A percentile compares a stretch with the other conserved stretches of the same genome.
phyloP scores from a whole-genome alignment of 768 basidiomycete species.

The Suillus clintonianus region DNA sequence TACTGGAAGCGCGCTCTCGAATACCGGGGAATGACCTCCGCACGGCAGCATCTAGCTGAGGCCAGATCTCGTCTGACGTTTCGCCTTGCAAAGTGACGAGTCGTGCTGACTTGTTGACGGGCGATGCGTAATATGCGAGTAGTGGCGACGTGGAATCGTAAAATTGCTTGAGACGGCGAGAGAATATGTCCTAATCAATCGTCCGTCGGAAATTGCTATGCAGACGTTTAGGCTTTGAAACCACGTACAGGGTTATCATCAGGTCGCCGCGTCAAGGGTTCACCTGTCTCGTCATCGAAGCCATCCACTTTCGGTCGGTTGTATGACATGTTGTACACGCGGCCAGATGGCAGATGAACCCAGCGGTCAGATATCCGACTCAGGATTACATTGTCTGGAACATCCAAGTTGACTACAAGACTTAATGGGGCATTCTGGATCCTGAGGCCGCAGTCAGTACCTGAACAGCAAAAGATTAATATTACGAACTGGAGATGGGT shows the following conservation, averaged over 20 bases:
- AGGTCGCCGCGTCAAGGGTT: conserved; percentile 82
- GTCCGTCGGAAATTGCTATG: conserved; percentile 5
- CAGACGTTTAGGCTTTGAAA: not conserved
- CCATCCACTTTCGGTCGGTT: conserved; percentile 82
- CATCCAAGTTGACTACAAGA: conserved; percentile 83
- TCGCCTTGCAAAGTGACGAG: conserved; percentile 64
- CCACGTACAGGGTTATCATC: conserved; percentile 84
- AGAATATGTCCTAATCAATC: conserved; percentile 66
- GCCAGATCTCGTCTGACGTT: conserved; percentile 92
- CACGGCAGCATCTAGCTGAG: conserved; percentile 67
- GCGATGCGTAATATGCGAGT: conserved; percentile 63
- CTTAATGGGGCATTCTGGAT: conserved; percentile 66
- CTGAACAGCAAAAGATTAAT: not conserved
- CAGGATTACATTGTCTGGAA: conserved; percentile 85
- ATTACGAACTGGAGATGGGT: conserved; percentile 63
- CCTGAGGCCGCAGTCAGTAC: conserved; percentile 37
- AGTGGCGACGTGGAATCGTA: conserved; percentile 81
- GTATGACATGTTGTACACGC: conserved; percentile 89
- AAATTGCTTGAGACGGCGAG: conserved; percentile 73
- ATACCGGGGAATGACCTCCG: conserved; percentile 58
- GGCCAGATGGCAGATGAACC: conserved; percentile 85
- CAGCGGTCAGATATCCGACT: conserved; percentile 87
- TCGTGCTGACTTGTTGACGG: conserved; percentile 39
- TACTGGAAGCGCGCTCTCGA: conserved; percentile 47
- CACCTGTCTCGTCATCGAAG: conserved; percentile 83